Percentiles rank a stretch among this genome's conserved stretches.
These are phyloP conservation scores for Aphanomyces cochlioides DNA, from an alignment of 352 stramenopile genomes.

Conservation along the genomic window DNA sequence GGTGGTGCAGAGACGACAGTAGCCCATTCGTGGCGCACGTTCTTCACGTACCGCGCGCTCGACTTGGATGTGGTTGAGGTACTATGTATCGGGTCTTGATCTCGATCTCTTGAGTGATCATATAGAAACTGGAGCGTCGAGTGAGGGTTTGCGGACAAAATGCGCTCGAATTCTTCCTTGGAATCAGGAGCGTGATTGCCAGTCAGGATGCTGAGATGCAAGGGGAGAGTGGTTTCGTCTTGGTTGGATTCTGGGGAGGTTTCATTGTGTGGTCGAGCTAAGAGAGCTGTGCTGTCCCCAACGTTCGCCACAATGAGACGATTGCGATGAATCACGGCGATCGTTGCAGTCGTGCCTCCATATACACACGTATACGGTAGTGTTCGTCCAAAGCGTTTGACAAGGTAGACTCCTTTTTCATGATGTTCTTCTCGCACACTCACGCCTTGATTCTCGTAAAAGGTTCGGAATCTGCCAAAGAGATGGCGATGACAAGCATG, in stretches of 20 bases:
- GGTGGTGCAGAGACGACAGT: constrained; percentile 70
- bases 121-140: too few species aligned
- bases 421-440: constrained; percentile 1
- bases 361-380: constrained; percentile 14
- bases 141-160: too few species aligned
- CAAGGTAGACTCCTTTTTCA: not conserved
- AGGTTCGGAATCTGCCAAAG: not conserved
- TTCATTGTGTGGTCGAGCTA: constrained; percentile 11
- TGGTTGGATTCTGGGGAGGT: too few species aligned
- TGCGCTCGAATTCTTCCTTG: too few species aligned
- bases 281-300: constrained; percentile 14
- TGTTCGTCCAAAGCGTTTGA: not conserved
- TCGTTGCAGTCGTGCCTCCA: constrained; percentile 23
- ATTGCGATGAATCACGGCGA: constrained; percentile 4
- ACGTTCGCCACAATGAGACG: constrained; percentile 21
- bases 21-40: constrained; percentile 84
- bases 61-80: constrained; percentile 21
- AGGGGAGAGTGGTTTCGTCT: too few species aligned
- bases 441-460: constrained; percentile 15
- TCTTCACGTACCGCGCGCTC: constrained; percentile 83
- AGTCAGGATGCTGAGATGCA: constrained; percentile 41
- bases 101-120: too few species aligned
- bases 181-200: constrained; percentile 74
- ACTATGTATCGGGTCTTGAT: too few species aligned
- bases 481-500: constrained; percentile 18